phyloP scores from a whole-genome alignment of 208 protist species.

The Crithidia fasciculata region DNA sequence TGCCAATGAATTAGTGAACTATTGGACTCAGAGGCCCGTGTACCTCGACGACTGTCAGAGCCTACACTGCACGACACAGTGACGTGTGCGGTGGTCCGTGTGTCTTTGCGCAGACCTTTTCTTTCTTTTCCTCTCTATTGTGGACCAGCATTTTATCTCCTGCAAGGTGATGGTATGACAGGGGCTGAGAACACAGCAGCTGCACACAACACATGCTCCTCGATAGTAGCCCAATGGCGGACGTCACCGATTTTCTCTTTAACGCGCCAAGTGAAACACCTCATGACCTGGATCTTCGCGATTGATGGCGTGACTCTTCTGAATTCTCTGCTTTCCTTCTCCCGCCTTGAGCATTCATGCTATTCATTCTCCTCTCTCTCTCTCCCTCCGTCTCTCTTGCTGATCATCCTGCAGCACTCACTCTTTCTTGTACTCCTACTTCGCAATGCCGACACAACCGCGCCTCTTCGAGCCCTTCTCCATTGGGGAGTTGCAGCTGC shows the following conservation, averaged over 20 bases:
- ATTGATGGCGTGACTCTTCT: neutral
- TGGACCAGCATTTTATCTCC: too few relatives aligned
- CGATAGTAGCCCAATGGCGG: too few relatives aligned
- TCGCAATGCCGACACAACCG: neutral
- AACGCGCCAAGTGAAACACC: neutral
- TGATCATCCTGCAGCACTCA: neutral
- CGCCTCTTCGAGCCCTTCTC: conserved; percentile 34
- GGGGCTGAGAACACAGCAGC: too few relatives aligned
- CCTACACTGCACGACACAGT: neutral
- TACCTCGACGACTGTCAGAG: neutral
- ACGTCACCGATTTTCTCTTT: conserved; percentile 5
- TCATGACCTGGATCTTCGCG: conserved; percentile 10
- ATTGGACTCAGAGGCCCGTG: too few relatives aligned
- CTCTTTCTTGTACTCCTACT: too few relatives aligned
- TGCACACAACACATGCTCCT: too few relatives aligned
- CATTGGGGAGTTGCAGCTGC: conserved; percentile 29
- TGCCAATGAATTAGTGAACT: too few relatives aligned
- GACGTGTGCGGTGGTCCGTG: neutral
- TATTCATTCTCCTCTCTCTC: too few relatives aligned
- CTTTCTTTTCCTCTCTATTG: too few relatives aligned
- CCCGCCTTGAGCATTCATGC: too few relatives aligned
- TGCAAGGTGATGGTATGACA: neutral
- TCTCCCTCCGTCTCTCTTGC: neutral
- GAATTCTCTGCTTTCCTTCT: neutral
- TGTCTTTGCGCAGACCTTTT: neutral